Evolutionary conservation across 73 alveolate genomes (phyloP), one percentile per base, ranked within the genome.

Genomic region (Durusdinium trenchii): DNA sequence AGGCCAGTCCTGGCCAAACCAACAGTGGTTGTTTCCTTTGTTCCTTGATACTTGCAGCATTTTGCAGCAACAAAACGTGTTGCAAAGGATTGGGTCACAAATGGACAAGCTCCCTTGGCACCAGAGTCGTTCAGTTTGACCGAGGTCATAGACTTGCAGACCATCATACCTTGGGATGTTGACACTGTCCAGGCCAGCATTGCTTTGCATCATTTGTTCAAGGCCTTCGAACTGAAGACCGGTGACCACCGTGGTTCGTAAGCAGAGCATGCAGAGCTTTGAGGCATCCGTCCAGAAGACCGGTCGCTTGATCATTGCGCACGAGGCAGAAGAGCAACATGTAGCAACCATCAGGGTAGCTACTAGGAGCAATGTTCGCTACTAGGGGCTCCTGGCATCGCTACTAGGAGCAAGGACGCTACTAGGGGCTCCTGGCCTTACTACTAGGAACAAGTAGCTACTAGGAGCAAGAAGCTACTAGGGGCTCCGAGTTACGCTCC

Each of bases 131-230:
- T 32, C 18, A 32, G n/a, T 71, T 1, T 71, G 85, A 16, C 18
- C 45, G 76, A 99, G 99, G 92, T 99, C 94, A 99, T 99, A 78
- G 99, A 99, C 97, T 90, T 99, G 79, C 99, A 99, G 78, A 99
- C 99, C 43, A 99, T 99, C 89, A 85, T 98, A 75, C 99, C 99
- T 47, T 99, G 99, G 99, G 99, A 99, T 97, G 99, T 86, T 46
- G 99, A 99, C 54, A 99, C 99, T 26, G 99, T 99, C 48, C 95
- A 86, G 60, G 95, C 99, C 46, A 64, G 99, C 30, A 36, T 51
- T 9, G 42, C 38, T 40, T 28, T 45, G 64, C 10, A 38, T 7
- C 30, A 60, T 23, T 71, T 14, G 2, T 38, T 30, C 45, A 35
- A 30, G 46, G n/a, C 50, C 43, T 35, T 62, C 76, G 76, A 5